Percentiles rank a stretch among this genome's conserved stretches.
These are phyloP conservation scores for Orbilia oligospora DNA, from an alignment of 2,329 filamentous ascomycete genomes.

Conservation along the genomic window DNA sequence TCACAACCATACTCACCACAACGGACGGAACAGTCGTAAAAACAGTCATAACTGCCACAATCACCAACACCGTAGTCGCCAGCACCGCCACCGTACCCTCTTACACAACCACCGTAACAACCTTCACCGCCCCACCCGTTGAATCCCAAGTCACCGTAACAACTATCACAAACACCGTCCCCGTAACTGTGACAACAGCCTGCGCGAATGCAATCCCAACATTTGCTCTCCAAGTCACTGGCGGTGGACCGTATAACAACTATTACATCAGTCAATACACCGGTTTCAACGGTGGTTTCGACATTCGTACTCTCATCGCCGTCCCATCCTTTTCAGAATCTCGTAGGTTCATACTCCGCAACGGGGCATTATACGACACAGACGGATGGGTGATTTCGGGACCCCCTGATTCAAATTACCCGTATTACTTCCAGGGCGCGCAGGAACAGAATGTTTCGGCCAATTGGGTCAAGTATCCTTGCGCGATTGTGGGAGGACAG, in stretches of 20 bases:
- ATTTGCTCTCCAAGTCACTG: constrained; percentile 24
- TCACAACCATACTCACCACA: background rate
- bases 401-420: background rate
- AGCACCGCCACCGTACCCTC: background rate
- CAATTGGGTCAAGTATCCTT: background rate
- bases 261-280: constrained; percentile 6
- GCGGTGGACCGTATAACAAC: constrained; percentile 29
- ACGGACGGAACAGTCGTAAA: background rate
- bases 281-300: background rate
- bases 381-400: background rate
- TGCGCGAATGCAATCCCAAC: constrained; percentile 14
- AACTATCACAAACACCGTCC: constrained; percentile 1
- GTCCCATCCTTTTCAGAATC: background rate
- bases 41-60: background rate
- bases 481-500: background rate
- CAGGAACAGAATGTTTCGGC: background rate
- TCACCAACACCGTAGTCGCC: background rate
- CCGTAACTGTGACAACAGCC: constrained; percentile 11
- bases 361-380: background rate
- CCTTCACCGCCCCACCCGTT: background rate
- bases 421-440: background rate
- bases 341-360: background rate
- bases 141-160: constrained; percentile 3
- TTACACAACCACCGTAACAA: constrained; percentile 4
- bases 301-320: background rate